Evolutionary conservation across 169 alveolate genomes (phyloP), one percentile per base, ranked within the genome.

Genomic region (Plasmodium malariae): DNA sequence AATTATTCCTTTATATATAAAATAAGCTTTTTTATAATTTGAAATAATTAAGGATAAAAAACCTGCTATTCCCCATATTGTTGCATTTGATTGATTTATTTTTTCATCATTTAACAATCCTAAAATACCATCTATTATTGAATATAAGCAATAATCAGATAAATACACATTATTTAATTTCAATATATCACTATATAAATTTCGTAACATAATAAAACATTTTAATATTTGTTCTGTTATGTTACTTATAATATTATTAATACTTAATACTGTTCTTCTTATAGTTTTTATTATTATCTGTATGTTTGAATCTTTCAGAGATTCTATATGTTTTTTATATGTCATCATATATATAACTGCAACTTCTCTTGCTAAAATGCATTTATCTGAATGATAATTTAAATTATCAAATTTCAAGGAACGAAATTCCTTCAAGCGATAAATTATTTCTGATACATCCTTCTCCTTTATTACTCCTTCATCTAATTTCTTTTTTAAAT

Each of bases 1-100:
- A 14, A 74, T 59, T 45, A 74, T 59, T n/a, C 88, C 88, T 74
- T 74, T 74, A 59, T 74, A 74, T 14, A 74, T 74, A 74, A 74
- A 74, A 48, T 74, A 74, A 3, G 74, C 88, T 54, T 74, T 74
- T 74, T 74, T 74, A 40, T 74, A 74, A 74, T 74, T 74, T 9
- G 88, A 59, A 59, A 74, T 74, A 3, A 74, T 74, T 26, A 74
- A 67, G 3, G 88, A 24, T 74, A 74, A 48, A 17, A 74, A 74
- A 59, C 67, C 63, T 49, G 88, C 40, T 11, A 74, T 49, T 2
- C 88, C 88, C 88, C 88, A 74, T 59, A 74, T 59, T n/a, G 88
- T 6, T 37, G 88, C 62, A 7, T 57, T 74, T 9, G 88, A 57
- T 67, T 74, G 74, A 60, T 74, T 17, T 24, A 51, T 19, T n/a